phyloP scores from a whole-genome alignment of 164 flowering plant genomes.

The Saururus chinensis region DNA sequence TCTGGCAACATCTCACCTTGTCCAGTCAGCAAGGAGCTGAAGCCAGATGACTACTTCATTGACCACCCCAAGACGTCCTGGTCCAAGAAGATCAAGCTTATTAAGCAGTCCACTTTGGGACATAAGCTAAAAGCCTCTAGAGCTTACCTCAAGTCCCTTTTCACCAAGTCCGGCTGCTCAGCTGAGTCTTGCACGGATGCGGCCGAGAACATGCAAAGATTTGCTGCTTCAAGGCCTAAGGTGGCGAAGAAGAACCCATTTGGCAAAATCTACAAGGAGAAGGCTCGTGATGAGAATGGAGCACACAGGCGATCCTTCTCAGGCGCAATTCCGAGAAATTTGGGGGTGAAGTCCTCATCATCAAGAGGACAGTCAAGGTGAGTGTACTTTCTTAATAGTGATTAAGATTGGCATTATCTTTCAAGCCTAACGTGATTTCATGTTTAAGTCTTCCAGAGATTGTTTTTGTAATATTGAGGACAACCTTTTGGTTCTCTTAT shows the following conservation, averaged over 20 bases:
- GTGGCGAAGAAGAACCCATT: slow-evolving; percentile 30
- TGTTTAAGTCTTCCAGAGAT: background rate
- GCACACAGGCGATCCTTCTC: slow-evolving; percentile 58
- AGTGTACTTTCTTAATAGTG: slow-evolving; percentile 1
- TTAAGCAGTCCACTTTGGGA: slow-evolving; percentile 36
- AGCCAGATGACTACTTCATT: slow-evolving; percentile 46
- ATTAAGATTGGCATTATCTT: background rate
- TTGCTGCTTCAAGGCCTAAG: slow-evolving; percentile 18
- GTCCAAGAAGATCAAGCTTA: slow-evolving; percentile 49
- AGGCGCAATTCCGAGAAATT: slow-evolving; percentile 36
- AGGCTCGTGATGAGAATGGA: slow-evolving; percentile 21
- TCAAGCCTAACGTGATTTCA: background rate
- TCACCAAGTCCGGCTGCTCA: slow-evolving; percentile 43
- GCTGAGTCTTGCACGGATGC: slow-evolving; percentile 28
- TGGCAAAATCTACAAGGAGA: slow-evolving; percentile 32
- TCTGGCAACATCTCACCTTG: slow-evolving; percentile 57
- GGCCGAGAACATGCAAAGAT: slow-evolving; percentile 16
- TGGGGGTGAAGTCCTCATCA: slow-evolving; percentile 29
- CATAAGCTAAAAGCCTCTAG: slow-evolving; percentile 55
- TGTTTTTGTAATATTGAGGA: background rate
- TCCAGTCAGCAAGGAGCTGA: slow-evolving; percentile 47
- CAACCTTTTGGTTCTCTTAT: no score
- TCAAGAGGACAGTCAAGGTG: slow-evolving; percentile 93
- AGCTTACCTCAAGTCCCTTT: slow-evolving; percentile 54
- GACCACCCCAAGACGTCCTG: slow-evolving; percentile 31